Percentiles rank a stretch among this genome's conserved stretches.
These are phyloP conservation scores for Termitomyces sp. DNA, from an alignment of 768 basidiomycete genomes.

Conservation along the genomic window DNA sequence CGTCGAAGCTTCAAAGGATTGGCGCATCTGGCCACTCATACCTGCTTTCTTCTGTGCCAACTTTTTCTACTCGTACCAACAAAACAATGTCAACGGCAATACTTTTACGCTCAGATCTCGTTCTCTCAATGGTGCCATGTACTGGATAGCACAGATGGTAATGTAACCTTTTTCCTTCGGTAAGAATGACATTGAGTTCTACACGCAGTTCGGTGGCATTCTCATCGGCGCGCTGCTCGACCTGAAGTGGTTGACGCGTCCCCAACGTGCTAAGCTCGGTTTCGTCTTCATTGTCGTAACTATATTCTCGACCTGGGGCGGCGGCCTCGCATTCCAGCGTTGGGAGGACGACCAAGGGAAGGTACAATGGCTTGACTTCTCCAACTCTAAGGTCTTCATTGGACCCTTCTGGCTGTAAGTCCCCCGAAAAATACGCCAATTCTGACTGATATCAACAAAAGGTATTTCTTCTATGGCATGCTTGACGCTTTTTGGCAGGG, in stretches of 20 bases:
- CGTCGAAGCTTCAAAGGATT: conserved; percentile 16
- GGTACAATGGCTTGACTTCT: conserved; percentile 22
- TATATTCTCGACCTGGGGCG: conserved; percentile 23
- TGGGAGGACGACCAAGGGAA: conserved; percentile 19
- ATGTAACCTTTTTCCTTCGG: background rate
- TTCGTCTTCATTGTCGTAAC: conserved; percentile 20
- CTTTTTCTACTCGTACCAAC: conserved; percentile 26
- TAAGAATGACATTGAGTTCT: background rate
- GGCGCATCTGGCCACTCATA: conserved; percentile 21
- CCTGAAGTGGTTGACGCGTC: conserved; percentile 21
- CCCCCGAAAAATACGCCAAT: background rate
- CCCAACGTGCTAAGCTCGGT: conserved; percentile 20
- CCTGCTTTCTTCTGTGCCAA: conserved; percentile 26
- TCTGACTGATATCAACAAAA: background rate
- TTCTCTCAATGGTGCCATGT: conserved; percentile 24
- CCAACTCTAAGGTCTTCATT: conserved; percentile 15
- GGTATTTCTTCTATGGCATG: conserved; percentile 25
- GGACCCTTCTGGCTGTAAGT: conserved; percentile 24
- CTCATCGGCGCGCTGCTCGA: conserved; percentile 21
- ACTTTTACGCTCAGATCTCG: conserved; percentile 22
- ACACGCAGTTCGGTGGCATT: conserved; percentile 19
- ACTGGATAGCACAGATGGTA: conserved; percentile 26
- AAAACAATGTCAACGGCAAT: conserved; percentile 21
- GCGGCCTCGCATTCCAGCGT: conserved; percentile 23
- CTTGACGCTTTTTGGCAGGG: conserved; percentile 26